Evolutionary conservation across 192 early-diverging fungal genomes (phyloP).

Genomic region (Backusella macrospora): DNA sequence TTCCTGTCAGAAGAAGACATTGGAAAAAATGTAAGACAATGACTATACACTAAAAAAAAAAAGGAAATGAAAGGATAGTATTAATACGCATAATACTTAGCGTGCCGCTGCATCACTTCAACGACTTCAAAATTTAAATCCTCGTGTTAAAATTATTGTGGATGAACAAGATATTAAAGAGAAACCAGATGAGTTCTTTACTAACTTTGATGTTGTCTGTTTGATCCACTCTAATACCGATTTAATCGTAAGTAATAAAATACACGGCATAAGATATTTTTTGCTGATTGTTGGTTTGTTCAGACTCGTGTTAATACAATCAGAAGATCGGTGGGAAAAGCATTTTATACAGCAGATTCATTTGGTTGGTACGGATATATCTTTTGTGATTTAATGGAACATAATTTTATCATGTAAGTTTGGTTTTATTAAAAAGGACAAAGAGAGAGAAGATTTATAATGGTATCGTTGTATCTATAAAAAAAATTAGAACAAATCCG

Average conservation of each 20-base stretch:
- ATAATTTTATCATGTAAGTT: slow-evolving; percentile 62
- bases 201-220: slow-evolving; percentile 72
- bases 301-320: slow-evolving; percentile 60
- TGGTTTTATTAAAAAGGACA: not conserved
- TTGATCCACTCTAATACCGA: slow-evolving; percentile 48
- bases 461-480: too few species aligned
- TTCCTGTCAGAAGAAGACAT: slow-evolving; percentile 64
- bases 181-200: slow-evolving; percentile 56
- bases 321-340: slow-evolving; percentile 63
- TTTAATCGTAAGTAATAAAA: slow-evolving; percentile 43
- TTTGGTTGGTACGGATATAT: slow-evolving; percentile 83
- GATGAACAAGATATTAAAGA: slow-evolving; percentile 45
- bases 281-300: not conserved
- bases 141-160: slow-evolving; percentile 71
- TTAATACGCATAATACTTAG: not conserved
- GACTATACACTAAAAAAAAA: not conserved
- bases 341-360: slow-evolving; percentile 65
- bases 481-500: slow-evolving; percentile 32
- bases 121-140: slow-evolving; percentile 76
- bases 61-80: not conserved
- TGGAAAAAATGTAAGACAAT: slow-evolving; percentile 67
- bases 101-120: slow-evolving; percentile 53
- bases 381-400: slow-evolving; percentile 77
- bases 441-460: too few species aligned
- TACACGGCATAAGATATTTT: too few species aligned